Base-by-base conservation (phyloP, 2,329 filamentous ascomycete genomes). In the Botryotinia calthae region DNA sequence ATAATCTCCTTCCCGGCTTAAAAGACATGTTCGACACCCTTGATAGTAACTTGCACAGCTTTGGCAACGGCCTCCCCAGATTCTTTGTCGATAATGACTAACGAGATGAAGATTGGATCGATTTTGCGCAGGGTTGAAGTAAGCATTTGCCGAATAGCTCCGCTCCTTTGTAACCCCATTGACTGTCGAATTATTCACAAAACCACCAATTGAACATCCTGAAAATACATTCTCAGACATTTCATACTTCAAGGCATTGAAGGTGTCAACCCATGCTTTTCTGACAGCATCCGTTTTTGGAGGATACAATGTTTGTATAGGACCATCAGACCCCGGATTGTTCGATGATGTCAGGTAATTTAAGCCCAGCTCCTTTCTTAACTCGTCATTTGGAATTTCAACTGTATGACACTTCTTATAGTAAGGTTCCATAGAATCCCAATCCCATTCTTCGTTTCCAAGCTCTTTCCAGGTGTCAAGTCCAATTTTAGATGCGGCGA, bases 361-460 rank as follows among this genome's bases (percentile, higher is more conserved):
- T 7, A 67, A 7, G 31, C 0, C 75, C 76, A 51, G 18, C 20
- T 67, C 48, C 44, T 46, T 12, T 34, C 64, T 14, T 25, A 28
- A 4, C 2, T 18, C 20, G 10, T 67, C 64, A n/a, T 20, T 20
- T 9, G 20, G 46, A 20, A 67, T 34, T 22, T 31, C 64, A 28
- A 65, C 37, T 51, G 64, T 78, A 75, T 75, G 63, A 14, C 81
- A 81, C 75, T 84, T 84, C 20, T 78, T 80, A 67, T 84, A 80
- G 72, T 85, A 85, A 1, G 82, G 83, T 1, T 63, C 16, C 63
- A 75, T 73, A 0, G 51, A 69, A 8, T 82, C 76, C 76, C 81
- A 83, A 28, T 82, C 75, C 78, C 81, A 84, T 31, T 77, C 78
- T 84, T 83, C 85, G 8, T 83, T 83, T 0, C 83, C 84, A 16